phyloP scores from a whole-genome alignment of 176 grass and related monocot species.

The Lolium multiflorum region DNA sequence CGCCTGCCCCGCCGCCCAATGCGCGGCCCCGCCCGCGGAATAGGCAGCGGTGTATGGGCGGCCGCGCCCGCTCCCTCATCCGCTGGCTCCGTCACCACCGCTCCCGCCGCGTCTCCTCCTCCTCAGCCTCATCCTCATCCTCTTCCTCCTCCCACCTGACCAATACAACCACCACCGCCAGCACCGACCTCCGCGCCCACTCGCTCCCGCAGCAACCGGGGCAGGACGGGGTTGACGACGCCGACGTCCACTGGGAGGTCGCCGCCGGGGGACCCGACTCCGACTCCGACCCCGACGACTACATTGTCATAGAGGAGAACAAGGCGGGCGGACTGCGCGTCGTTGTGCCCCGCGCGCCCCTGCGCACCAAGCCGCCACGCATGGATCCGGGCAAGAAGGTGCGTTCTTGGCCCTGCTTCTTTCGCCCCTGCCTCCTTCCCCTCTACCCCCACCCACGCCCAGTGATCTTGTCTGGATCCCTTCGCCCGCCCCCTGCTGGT shows the following conservation, averaged over 20 bases:
- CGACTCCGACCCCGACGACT: slow-evolving; percentile 38
- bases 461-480: neutral
- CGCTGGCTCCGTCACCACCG: slow-evolving; percentile 75
- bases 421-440: neutral
- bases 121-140: slow-evolving; percentile 26
- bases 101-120: slow-evolving; percentile 67
- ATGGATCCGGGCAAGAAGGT: slow-evolving; percentile 71
- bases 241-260: neutral
- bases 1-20: slow-evolving; percentile 35
- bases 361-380: slow-evolving; percentile 41
- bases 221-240: neutral
- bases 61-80: slow-evolving; percentile 53
- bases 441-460: too few species aligned
- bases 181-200: slow-evolving; percentile 23
- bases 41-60: slow-evolving; percentile 59
- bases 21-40: slow-evolving; percentile 26
- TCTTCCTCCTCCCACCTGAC: slow-evolving; percentile 41
- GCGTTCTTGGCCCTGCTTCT: too few species aligned
- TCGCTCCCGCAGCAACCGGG: too few species aligned
- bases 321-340: neutral
- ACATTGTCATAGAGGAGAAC: slow-evolving; percentile 12
- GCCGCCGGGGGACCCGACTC: slow-evolving; percentile 36
- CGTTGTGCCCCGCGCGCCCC: slow-evolving; percentile 16
- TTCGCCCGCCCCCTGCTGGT: neutral
- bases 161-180: slow-evolving; percentile 15